These are phyloP conservation scores for Dicorynia guianensis DNA, from an alignment of 306 rosid species.

Conservation along the genomic window DNA sequence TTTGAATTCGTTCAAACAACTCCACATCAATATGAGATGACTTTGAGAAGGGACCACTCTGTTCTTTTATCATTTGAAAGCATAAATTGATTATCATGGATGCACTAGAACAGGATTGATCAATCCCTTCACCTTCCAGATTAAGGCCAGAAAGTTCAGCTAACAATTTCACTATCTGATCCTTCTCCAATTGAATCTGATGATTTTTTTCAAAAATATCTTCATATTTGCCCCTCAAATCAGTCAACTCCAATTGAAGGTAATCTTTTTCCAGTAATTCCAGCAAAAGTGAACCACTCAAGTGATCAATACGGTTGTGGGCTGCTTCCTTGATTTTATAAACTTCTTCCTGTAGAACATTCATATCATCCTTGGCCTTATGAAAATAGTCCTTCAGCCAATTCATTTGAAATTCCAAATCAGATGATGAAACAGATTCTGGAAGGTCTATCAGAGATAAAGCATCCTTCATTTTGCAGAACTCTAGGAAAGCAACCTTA, in stretches of 20 bases:
- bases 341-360: slow-evolving; percentile 62
- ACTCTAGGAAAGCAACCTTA: slow-evolving; percentile 62
- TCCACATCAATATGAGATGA: slow-evolving; percentile 57
- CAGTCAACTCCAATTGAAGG: slow-evolving; percentile 72
- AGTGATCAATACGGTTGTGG: slow-evolving; percentile 53
- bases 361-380: slow-evolving; percentile 55
- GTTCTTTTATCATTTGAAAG: slow-evolving; percentile 62
- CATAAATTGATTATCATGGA: slow-evolving; percentile 56
- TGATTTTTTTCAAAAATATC: slow-evolving; percentile 61
- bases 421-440: slow-evolving; percentile 68
- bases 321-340: slow-evolving; percentile 67
- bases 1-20: slow-evolving; percentile 70
- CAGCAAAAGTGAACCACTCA: slow-evolving; percentile 64
- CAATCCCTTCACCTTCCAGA: slow-evolving; percentile 56
- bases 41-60: slow-evolving; percentile 46
- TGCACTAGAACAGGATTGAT: slow-evolving; percentile 50
- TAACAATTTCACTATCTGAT: slow-evolving; percentile 62
- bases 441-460: slow-evolving; percentile 66
- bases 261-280: slow-evolving; percentile 74
- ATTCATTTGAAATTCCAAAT: slow-evolving; percentile 68
- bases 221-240: slow-evolving; percentile 56
- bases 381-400: slow-evolving; percentile 76
- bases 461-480: slow-evolving; percentile 63
- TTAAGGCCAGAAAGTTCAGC: slow-evolving; percentile 68
- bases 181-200: slow-evolving; percentile 67